These are phyloP conservation scores for Kwoniella heveanensis DNA, from an alignment of 768 basidiomycete genomes.

Conservation along the genomic window DNA sequence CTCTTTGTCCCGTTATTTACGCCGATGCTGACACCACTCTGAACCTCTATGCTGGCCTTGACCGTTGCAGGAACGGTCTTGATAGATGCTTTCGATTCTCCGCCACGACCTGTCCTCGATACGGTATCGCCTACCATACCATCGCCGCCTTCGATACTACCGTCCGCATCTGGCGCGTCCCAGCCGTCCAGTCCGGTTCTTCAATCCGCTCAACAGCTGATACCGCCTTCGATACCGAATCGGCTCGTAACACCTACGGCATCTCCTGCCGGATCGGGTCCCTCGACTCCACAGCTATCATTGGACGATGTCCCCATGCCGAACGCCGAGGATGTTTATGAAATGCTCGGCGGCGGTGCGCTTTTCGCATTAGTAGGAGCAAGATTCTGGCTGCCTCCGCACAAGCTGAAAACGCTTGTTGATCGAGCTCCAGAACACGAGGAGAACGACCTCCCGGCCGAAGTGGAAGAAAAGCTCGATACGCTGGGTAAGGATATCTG, in stretches of 20 bases:
- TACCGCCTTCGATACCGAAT: neutral
- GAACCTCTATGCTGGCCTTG: too few species aligned
- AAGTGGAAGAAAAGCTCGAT: slow-evolving; percentile 26
- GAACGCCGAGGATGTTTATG: slow-evolving; percentile 16
- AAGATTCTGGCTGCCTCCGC: slow-evolving; percentile 38
- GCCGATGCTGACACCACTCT: too few species aligned
- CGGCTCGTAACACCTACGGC: slow-evolving; percentile 6
- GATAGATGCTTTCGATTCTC: slow-evolving; percentile 42
- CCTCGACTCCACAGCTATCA: slow-evolving; percentile 17
- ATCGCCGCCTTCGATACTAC: neutral
- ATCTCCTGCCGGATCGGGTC: slow-evolving; percentile 14
- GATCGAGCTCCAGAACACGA: slow-evolving; percentile 24
- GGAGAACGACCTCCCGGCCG: slow-evolving; percentile 24
- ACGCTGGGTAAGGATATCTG: slow-evolving; percentile 41
- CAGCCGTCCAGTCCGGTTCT: neutral
- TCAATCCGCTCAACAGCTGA: neutral
- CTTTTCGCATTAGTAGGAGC: slow-evolving; percentile 47
- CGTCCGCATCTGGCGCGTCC: neutral
- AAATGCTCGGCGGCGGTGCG: slow-evolving; percentile 45
- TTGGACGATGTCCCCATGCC: slow-evolving; percentile 11
- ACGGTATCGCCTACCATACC: neutral
- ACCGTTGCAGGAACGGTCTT: slow-evolving; percentile 35
- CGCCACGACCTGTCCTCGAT: slow-evolving; percentile 17
- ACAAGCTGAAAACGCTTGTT: slow-evolving; percentile 29
- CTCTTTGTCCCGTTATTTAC: too few species aligned